Evolutionary conservation across 139 green algal species (phyloP).

Genomic region (Chlorella sp.): DNA sequence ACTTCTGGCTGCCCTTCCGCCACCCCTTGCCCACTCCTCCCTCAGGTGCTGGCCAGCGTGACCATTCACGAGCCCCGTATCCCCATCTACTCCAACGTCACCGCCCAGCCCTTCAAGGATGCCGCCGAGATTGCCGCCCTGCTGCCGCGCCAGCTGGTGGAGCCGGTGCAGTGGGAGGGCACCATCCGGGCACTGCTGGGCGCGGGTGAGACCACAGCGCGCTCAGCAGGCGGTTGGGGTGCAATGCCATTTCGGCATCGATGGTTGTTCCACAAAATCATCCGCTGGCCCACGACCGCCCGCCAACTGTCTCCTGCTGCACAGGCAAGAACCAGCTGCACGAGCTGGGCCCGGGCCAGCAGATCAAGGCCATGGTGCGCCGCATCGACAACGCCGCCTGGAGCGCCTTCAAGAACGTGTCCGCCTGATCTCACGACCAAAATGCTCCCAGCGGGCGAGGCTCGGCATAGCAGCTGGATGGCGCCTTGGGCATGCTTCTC

Average conservation of each 20-base stretch:
- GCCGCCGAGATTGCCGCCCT: constrained; percentile 65
- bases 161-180: constrained; percentile 84
- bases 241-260: too few relatives aligned
- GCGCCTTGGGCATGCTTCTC: too few relatives aligned
- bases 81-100: constrained; percentile 93
- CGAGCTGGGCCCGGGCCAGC: constrained; percentile 89
- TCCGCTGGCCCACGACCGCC: too few relatives aligned
- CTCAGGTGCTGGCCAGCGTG: constrained; percentile 73
- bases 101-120: constrained; percentile 71
- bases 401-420: constrained; percentile 78
- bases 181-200: constrained; percentile 62
- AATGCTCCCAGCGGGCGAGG: too few relatives aligned
- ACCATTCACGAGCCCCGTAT: constrained; percentile 76
- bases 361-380: constrained; percentile 97
- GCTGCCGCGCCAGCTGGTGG: constrained; percentile 88
- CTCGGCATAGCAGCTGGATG: too few relatives aligned
- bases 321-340: constrained; percentile 74
- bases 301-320: too few relatives aligned
- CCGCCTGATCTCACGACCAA: constrained; percentile 35
- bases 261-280: too few relatives aligned
- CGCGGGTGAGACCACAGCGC: constrained; percentile 9
- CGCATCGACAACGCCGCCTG: constrained; percentile 76
- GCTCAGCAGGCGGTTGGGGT: too few relatives aligned
- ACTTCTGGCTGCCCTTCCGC: not conserved
- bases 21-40: not conserved